These are phyloP conservation scores for Cordyceps pruinosa DNA, from an alignment of 2,329 filamentous ascomycete species.

Conservation along the genomic window DNA sequence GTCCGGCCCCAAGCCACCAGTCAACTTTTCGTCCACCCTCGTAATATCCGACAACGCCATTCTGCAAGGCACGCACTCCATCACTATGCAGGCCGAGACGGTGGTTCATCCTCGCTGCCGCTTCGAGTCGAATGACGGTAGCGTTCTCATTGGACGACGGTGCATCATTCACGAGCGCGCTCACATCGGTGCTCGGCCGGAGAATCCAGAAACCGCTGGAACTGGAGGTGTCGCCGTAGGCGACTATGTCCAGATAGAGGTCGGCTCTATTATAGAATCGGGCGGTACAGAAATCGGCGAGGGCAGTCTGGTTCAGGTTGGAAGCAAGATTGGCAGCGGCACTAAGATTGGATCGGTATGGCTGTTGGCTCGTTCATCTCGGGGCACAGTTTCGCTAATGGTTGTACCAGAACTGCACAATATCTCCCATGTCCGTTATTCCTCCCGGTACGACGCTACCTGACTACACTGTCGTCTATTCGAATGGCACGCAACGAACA, in stretches of 20 bases:
- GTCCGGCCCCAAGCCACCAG: conserved; percentile 52
- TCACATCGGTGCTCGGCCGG: conserved; percentile 42
- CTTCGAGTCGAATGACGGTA: conserved; percentile 70
- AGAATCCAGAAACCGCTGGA: conserved; percentile 19
- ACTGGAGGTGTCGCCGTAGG: conserved; percentile 48
- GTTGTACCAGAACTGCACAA: conserved; percentile 54
- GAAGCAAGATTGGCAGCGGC: conserved; percentile 51
- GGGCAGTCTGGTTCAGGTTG: conserved; percentile 53
- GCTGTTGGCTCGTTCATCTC: conserved; percentile 18
- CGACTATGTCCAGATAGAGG: conserved; percentile 57
- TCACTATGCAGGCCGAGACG: conserved; percentile 69
- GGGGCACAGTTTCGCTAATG: conserved; percentile 13
- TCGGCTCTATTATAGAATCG: conserved; percentile 52
- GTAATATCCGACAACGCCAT: conserved; percentile 57
- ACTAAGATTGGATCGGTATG: conserved; percentile 56
- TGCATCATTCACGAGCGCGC: conserved; percentile 73
- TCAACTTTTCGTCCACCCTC: conserved; percentile 53
- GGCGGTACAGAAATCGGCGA: conserved; percentile 57
- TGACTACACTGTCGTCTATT: conserved; percentile 64
- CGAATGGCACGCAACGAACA: conserved; percentile 49
- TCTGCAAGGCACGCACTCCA: conserved; percentile 64
- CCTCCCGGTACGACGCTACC: conserved; percentile 50
- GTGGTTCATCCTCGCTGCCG: conserved; percentile 82
- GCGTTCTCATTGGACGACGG: conserved; percentile 72
- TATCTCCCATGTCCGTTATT: conserved; percentile 58